Base-by-base conservation (phyloP, 2,329 filamentous ascomycete species). In the Tolypocladium album region DNA sequence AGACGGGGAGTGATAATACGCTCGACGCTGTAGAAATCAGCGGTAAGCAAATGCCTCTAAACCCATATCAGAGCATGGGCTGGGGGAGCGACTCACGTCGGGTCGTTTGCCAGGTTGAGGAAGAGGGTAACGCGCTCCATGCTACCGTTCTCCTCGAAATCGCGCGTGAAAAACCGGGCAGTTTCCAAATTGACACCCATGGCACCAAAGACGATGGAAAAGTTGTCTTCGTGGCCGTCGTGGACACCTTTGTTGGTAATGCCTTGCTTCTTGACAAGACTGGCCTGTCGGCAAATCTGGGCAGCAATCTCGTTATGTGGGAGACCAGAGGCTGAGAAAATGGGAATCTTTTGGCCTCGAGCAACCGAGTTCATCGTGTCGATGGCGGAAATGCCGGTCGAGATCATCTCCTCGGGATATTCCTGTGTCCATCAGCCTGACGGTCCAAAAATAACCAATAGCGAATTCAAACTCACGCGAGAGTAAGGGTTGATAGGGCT, bases 101-200 rank as follows among this genome's bases (percentile, higher is more conserved):
- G 94, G 73, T 99, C 94, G 74, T 97, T 99, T 67, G 95, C 94
- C 80, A 99, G 87, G 82, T 99, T 99, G 72, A 99, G 84, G 89
- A 99, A 99, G 63, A 99, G 82, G 9, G 95, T 97, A 68, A 90
- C 88, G 78, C 94, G 90, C 80, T 97, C 94, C 87, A 99, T 87
- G 78, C 90, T 96, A 68, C 95, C 95, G 77, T 99, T 99, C 84
- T 99, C 92, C 77, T 99, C 94, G 72, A 99, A 99, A 71, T 99
- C 94, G 66, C 91, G 86, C 43, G 93, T 97, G 82, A 99, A 99
- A 85, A 99, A 99, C 69, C 94, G 89, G 69, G 89, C 90, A 39
- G 94, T 99, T 75, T 99, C 94, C 88, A 99, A 87, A 81, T 99
- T 99, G 69, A 99, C 94, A 92, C 94, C 94, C 94, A 99, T 99